A percentile compares a stretch with the other conserved stretches of the same genome.
phyloP scores from a whole-genome alignment of 1,139 yeast genomes.

The Tardiomyces depauwii region DNA sequence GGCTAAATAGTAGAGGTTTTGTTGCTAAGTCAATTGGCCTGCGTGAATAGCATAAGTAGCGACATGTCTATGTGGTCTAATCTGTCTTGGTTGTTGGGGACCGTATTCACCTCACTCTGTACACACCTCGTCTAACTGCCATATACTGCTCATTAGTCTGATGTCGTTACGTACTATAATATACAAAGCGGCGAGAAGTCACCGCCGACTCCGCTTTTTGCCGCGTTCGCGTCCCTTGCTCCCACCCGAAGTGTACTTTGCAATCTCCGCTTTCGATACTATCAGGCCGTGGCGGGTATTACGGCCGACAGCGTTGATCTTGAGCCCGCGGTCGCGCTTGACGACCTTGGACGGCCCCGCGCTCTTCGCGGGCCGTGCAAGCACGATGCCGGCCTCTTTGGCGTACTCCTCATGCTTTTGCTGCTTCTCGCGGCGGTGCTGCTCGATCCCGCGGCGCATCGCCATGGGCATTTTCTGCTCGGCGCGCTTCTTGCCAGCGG shows the following conservation, averaged over 20 bases:
- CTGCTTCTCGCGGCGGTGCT: slow-evolving; percentile 41
- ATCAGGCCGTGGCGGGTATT: slow-evolving; percentile 73
- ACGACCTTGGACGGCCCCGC: slow-evolving; percentile 36
- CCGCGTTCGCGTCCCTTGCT: too few species aligned
- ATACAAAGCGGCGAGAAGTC: too few species aligned
- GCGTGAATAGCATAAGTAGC: too few species aligned
- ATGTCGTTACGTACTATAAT: too few species aligned
- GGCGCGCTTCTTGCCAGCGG: slow-evolving; percentile 33
- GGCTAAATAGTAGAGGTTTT: too few species aligned
- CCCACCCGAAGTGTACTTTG: slow-evolving; percentile 2
- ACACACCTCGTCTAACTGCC: too few species aligned
- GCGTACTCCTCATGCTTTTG: slow-evolving; percentile 64
- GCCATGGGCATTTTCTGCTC: slow-evolving; percentile 81
- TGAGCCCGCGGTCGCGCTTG: slow-evolving; percentile 65
- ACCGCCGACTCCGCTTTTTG: too few species aligned
- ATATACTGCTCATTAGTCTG: too few species aligned
- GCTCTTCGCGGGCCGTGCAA: slow-evolving; percentile 33
- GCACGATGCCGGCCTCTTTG: slow-evolving; percentile 74
- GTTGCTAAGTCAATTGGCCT: too few species aligned
- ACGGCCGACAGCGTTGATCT: slow-evolving; percentile 66
- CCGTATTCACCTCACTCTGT: too few species aligned
- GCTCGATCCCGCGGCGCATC: slow-evolving; percentile 74
- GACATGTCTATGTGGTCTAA: too few species aligned
- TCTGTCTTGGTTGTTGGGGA: too few species aligned
- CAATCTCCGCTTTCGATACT: slow-evolving; percentile 62